phyloP scores from a whole-genome alignment of 2,329 filamentous ascomycete genomes.

The Neodidymelliopsis sp. region DNA sequence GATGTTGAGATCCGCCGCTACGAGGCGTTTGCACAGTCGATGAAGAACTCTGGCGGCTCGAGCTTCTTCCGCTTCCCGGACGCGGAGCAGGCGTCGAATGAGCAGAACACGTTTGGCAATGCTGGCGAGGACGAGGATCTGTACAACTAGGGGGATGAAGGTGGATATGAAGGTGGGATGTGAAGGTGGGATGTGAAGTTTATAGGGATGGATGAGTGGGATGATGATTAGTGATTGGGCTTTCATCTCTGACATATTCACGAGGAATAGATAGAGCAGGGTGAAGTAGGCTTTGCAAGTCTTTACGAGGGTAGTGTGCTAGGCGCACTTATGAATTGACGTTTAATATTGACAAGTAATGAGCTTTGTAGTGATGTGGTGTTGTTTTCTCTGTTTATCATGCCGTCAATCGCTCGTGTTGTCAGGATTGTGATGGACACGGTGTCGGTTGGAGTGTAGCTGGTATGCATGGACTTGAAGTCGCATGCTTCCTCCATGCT shows the following conservation, averaged over 20 bases:
- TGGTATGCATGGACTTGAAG: no score
- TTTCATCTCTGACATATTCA: conserved; percentile 19
- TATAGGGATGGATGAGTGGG: conserved; percentile 28
- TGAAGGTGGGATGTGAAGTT: no score
- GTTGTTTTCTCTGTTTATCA: no score
- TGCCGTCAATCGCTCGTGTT: no score
- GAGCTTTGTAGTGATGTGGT: background rate
- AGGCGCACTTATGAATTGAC: conserved; percentile 2
- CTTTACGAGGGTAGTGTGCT: conserved; percentile 9
- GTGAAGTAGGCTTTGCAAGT: no score
- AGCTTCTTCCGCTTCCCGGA: conserved; percentile 97
- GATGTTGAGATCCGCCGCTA: conserved; percentile 98
- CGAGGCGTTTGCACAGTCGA: conserved; percentile 97
- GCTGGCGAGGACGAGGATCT: conserved; percentile 95
- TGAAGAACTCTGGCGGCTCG: conserved; percentile 97
- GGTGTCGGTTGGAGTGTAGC: no score
- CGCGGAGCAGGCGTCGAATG: conserved; percentile 55
- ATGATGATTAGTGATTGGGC: conserved; percentile 17
- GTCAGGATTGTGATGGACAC: no score
- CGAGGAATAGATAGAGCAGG: conserved; percentile 27
- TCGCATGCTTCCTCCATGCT: no score
- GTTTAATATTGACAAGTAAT: no score
- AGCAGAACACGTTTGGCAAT: conserved; percentile 72
- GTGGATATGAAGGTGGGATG: no score
- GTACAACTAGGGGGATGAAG: conserved; percentile 74